Conservation (phyloP, 2,329 filamentous ascomycete genomes). For the Chalaropsis thielavioides region DNA sequence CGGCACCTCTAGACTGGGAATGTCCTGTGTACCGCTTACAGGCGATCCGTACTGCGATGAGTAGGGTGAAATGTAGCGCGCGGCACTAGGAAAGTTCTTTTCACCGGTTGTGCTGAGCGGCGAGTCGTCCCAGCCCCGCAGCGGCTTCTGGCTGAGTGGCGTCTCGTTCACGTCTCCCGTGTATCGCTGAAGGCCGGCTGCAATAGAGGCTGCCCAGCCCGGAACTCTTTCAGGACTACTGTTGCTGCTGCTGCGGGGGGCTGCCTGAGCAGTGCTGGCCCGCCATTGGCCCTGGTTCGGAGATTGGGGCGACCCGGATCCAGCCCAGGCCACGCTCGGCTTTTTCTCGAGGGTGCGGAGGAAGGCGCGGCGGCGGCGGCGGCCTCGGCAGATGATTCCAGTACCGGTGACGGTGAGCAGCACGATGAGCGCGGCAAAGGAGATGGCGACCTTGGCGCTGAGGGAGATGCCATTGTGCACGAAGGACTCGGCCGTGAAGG, state of each 20-base stretch:
- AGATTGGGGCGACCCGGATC: conserved; percentile 20
- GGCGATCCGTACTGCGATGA: conserved; percentile 46
- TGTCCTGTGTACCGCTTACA: conserved; percentile 25
- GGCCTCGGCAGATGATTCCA: conserved; percentile 42
- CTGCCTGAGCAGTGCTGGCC: conserved; percentile 11
- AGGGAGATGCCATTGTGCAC: conserved; percentile 34
- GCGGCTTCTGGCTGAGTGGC: conserved; percentile 39
- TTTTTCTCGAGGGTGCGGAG: conserved; percentile 33
- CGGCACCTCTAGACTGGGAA: not conserved
- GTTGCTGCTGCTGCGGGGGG: not conserved
- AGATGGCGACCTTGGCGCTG: conserved; percentile 44
- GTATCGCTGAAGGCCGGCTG: not conserved
- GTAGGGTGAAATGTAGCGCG: conserved; percentile 44
- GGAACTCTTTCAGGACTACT: not conserved
- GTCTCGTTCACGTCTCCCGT: conserved; percentile 27
- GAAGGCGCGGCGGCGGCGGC: conserved; percentile 38
- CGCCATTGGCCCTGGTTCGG: conserved; percentile 18
- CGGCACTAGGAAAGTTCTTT: conserved; percentile 24
- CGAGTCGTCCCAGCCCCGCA: conserved; percentile 40
- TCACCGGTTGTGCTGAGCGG: conserved; percentile 33
- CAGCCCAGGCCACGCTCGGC: conserved; percentile 9
- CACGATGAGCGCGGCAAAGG: conserved; percentile 35
- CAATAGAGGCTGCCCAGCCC: conserved; percentile 9
- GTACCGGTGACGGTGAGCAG: conserved; percentile 36
- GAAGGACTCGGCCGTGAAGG: conserved; percentile 29